Conservation (phyloP, 2,329 filamentous ascomycete species). For the Ophiognomonia clavigignenti-juglandacearum region DNA sequence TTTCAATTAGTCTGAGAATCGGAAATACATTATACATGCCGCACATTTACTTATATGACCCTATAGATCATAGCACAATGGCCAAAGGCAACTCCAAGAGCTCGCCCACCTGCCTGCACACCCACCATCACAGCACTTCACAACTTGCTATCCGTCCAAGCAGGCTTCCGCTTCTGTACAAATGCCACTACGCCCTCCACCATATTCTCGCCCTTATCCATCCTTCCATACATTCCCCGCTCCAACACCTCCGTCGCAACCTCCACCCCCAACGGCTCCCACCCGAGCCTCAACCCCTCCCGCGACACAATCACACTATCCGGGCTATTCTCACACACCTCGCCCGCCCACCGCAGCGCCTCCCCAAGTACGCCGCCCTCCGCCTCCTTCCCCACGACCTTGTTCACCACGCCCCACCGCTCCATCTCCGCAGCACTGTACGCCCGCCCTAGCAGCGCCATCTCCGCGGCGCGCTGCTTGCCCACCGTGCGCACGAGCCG, state of each 20-base stretch:
- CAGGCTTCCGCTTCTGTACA: slow-evolving; percentile 67
- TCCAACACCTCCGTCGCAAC: slow-evolving; percentile 54
- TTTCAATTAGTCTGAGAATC: too few relatives aligned
- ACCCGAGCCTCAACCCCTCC: slow-evolving; percentile 66
- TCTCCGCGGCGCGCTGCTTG: slow-evolving; percentile 63
- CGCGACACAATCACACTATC: slow-evolving; percentile 72
- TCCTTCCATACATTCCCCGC: slow-evolving; percentile 51
- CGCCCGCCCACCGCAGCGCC: slow-evolving; percentile 56
- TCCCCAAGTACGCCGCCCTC: slow-evolving; percentile 40
- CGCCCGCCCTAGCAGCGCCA: slow-evolving; percentile 60
- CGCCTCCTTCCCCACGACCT: slow-evolving; percentile 29
- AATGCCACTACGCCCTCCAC: slow-evolving; percentile 70
- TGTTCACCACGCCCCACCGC: slow-evolving; percentile 67
- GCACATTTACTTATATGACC: too few relatives aligned
- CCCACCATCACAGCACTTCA: slow-evolving; percentile 24
- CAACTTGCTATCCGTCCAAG: slow-evolving; percentile 61
- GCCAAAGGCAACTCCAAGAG: too few relatives aligned
- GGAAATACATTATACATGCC: too few relatives aligned
- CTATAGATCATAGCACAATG: too few relatives aligned
- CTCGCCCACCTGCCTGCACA: too few relatives aligned
- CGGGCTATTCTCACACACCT: slow-evolving; percentile 63
- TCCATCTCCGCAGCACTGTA: slow-evolving; percentile 56
- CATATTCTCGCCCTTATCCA: slow-evolving; percentile 67
- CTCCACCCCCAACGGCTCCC: slow-evolving; percentile 64
- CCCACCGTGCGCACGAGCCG: slow-evolving; percentile 63